Base-by-base conservation (phyloP, 192 early-diverging fungal species). In the Phycomyces nitens region DNA sequence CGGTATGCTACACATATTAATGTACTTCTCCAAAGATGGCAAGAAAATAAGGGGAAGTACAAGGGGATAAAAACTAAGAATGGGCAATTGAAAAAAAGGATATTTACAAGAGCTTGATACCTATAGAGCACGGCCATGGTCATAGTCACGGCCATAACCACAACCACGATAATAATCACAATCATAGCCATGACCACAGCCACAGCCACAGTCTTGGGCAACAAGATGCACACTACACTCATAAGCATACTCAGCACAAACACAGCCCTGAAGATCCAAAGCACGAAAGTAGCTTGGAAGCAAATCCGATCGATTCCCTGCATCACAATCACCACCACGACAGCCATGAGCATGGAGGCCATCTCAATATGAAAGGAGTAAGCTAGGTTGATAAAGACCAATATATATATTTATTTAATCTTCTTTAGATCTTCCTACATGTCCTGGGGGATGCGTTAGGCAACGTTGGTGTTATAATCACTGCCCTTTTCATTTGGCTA, bases 401-500 rank as follows among this genome's bases (percentile, higher is more conserved):
- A 16, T 20, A 29, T 7, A 15, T 34, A 60, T 44, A 44, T 41
- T 42, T 24, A 60, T 24, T 11, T 8, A 6, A 29, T 12, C 52
- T 21, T 39, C 22, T 7, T n/a, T 49, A 73, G 71, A 58, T 98
- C 11, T 94, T 94, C 76, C 74, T 98, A 42, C 94, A 98, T 76
- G 89, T 95, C 26, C 72, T 95, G 16, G 94, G 95, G 50, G 95
- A 97, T 72, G 88, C 91, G 4, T 78, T 96, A 16, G 92, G 90
- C 24, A 90, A 89, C 53, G 70, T 97, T 53, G 95, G 90, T 3
- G 95, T 97, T 23, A 93, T 97, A 44, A 71, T 84, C 42, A 81
- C 86, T 42, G 87, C 89, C 0, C 66, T 94, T 53, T 80, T 94
- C 53, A 88, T 94, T 41, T 89, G 90, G 82, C 76, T 84, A 29